These are phyloP conservation scores for Tetrahymena borealis DNA, from an alignment of 73 alveolate genomes.

Conservation along the genomic window DNA sequence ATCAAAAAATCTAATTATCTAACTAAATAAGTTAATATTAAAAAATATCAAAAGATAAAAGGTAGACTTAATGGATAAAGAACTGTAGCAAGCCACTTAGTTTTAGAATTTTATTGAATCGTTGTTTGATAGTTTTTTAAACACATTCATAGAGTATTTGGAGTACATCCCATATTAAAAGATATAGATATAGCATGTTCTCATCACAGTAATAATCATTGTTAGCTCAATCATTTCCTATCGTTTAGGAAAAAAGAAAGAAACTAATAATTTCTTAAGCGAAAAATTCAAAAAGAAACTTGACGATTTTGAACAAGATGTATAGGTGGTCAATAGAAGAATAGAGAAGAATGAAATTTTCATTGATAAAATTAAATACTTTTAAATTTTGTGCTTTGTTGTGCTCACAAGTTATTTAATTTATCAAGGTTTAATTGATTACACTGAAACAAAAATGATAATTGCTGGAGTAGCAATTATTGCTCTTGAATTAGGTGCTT, in stretches of 20 bases:
- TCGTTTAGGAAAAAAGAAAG: background rate
- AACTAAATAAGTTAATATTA: no score
- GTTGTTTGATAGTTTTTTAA: no score
- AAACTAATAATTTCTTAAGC: background rate
- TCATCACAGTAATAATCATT: background rate
- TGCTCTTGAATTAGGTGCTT: background rate
- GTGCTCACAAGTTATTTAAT: background rate
- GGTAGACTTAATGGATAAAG: no score
- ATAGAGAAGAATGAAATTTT: background rate
- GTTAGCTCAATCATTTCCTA: background rate
- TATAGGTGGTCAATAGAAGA: background rate
- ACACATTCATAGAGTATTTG: no score
- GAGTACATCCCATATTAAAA: background rate
- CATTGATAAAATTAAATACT: background rate
- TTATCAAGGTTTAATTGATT: background rate
- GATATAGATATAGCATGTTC: background rate
- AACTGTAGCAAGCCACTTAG: background rate
- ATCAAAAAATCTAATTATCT: no score
- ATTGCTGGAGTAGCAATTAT: background rate
- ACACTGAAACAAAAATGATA: background rate
- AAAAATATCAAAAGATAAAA: no score
- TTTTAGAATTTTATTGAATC: background rate
- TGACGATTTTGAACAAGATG: background rate
- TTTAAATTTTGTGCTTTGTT: background rate
- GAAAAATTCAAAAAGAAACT: background rate